Base-by-base conservation (phyloP, 2,329 filamentous ascomycete genomes). In the Pyrenochaeta sp. region DNA sequence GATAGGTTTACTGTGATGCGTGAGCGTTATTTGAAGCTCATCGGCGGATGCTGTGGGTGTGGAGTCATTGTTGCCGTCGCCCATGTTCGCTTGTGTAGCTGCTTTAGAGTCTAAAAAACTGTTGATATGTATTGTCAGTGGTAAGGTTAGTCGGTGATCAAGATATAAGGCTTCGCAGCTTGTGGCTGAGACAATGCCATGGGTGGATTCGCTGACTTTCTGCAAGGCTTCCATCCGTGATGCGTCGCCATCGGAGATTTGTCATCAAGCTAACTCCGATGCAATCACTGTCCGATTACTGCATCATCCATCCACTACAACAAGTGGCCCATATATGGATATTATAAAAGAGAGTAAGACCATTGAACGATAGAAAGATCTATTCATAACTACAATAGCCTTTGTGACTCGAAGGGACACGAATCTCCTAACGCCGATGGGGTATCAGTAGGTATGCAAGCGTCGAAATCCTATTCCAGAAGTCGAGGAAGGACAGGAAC, bases 1-100 rank as follows among this genome's bases (percentile, higher is more conserved):
- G 62, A 86, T 76, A 1, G 80, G 76, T 49, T 81, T 81, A 68
- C 83, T 82, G 71, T 87, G 85, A 66, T 88, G 83, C 60, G 82
- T 81, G 58, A 89, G 72, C 15, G 80, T 84, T 39, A 88, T 71
- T 34, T 71, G 56, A 7, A 75, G 55, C 52, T 71, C 59, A 43
- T 65, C 57, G 40, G 58, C 39, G 44, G 62, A 44, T 42, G 61
- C 37, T 24, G 64, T 32, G 27, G 63, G 53, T 15, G 54, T 43
- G 40, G 49, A 45, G 10, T 47, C 42, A 42, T 58, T 51, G 52
- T 56, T 30, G 39, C 48, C 47, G 56, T 65, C 59, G 32, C 61
- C 45, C 62, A 69, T 73, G 53, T 22, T 59, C 42, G 30, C 19
- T 10, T 60, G 25, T 45, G 51, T 19, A 19, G 19, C 19, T 19